Evolutionary conservation across 208 protist species (phyloP).

Genomic region (Trypanosoma rangeli): DNA sequence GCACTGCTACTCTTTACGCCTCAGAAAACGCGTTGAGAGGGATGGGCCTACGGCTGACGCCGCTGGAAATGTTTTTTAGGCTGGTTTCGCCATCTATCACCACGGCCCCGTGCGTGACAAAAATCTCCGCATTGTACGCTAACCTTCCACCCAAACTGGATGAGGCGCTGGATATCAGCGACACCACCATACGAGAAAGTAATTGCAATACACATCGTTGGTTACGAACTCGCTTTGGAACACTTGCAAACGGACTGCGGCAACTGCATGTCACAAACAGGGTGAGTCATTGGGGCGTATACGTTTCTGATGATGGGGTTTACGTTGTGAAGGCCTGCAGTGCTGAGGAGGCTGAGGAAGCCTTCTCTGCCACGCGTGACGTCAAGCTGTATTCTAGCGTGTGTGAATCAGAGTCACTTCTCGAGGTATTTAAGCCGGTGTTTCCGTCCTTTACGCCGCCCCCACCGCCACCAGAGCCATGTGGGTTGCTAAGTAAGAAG

Average conservation of each 20-base stretch:
- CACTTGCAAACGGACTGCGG: conserved; percentile 20
- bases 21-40: neutral
- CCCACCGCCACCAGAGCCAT: conserved; percentile 12
- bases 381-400: neutral
- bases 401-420: conserved; percentile 17
- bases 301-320: conserved; percentile 31
- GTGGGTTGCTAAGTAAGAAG: neutral
- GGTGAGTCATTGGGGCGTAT: conserved; percentile 32
- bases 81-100: conserved; percentile 16
- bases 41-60: neutral
- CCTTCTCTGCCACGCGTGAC: conserved; percentile 5
- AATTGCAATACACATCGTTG: conserved; percentile 10
- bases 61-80: conserved; percentile 18
- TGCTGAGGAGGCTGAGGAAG: conserved; percentile 28
- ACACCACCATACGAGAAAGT: neutral
- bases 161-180: neutral
- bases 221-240: conserved; percentile 26
- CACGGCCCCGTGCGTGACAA: conserved; percentile 26
- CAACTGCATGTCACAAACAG: conserved; percentile 17
- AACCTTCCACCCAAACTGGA: conserved; percentile 3
- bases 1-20: neutral
- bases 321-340: conserved; percentile 33
- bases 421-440: conserved; percentile 24
- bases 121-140: conserved; percentile 6
- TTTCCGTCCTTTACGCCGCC: conserved; percentile 35